These are phyloP conservation scores for Leccinum pallidistipes DNA, from an alignment of 1,284 basidiomycete species.

Conservation along the genomic window DNA sequence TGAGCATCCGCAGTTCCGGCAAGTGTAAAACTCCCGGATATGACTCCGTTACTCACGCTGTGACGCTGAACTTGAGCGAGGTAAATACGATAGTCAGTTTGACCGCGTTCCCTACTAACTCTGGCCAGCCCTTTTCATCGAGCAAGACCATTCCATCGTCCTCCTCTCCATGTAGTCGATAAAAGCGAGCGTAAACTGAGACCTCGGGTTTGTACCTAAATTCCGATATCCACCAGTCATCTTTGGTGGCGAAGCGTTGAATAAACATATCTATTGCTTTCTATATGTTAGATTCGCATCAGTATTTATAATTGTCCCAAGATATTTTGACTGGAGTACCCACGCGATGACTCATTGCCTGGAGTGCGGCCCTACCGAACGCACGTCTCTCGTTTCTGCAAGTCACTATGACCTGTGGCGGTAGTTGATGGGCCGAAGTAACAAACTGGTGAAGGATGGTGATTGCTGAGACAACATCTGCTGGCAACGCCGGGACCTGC, in stretches of 20 bases:
- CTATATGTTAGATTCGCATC: slow-evolving; percentile 19
- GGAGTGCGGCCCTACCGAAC: slow-evolving; percentile 31
- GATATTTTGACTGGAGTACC: slow-evolving; percentile 5
- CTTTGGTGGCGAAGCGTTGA: slow-evolving; percentile 35
- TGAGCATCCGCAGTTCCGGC: slow-evolving; percentile 13
- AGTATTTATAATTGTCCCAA: slow-evolving; percentile 5
- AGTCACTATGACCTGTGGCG: slow-evolving; percentile 34
- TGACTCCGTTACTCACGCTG: slow-evolving; percentile 27
- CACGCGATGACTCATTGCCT: slow-evolving; percentile 36
- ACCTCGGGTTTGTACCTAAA: slow-evolving; percentile 34
- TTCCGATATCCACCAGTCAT: slow-evolving; percentile 38
- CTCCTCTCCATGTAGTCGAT: slow-evolving; percentile 33
- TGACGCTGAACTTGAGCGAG: slow-evolving; percentile 35
- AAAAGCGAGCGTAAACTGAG: slow-evolving; percentile 35
- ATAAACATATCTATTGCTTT: slow-evolving; percentile 34
- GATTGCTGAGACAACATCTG: slow-evolving; percentile 32
- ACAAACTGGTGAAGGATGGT: slow-evolving; percentile 32
- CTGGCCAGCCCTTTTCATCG: slow-evolving; percentile 35
- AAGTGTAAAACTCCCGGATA: background rate
- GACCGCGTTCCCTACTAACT: slow-evolving; percentile 34
- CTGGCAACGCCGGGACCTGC: slow-evolving; percentile 25
- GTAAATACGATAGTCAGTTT: slow-evolving; percentile 33
- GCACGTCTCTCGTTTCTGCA: slow-evolving; percentile 33
- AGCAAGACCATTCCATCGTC: slow-evolving; percentile 34
- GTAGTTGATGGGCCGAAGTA: slow-evolving; percentile 30